A percentile compares a stretch with the other conserved stretches of the same genome.
These are phyloP conservation scores for Globisporangium okanoganense DNA, from an alignment of 352 stramenopile species.

Conservation along the genomic window DNA sequence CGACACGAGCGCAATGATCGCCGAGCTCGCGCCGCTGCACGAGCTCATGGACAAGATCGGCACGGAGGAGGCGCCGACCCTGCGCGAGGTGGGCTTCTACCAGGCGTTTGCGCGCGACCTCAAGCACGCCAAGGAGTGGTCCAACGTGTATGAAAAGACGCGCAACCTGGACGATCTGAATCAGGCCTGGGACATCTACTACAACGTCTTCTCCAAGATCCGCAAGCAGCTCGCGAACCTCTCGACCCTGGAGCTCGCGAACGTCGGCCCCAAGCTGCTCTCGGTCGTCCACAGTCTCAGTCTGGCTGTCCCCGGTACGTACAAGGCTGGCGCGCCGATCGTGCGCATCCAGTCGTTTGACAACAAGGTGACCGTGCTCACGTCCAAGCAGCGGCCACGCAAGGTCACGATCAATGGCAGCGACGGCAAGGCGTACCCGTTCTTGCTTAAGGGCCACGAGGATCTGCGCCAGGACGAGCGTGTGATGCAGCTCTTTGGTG, in stretches of 20 bases:
- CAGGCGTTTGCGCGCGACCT: slow-evolving; percentile 94
- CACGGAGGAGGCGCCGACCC: slow-evolving; percentile 70
- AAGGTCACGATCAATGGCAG: slow-evolving; percentile 98
- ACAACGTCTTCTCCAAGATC: slow-evolving; percentile 96
- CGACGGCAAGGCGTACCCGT: slow-evolving; percentile 98
- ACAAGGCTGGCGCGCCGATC: slow-evolving; percentile 83
- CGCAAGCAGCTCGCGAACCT: slow-evolving; percentile 93
- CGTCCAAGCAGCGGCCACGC: slow-evolving; percentile 98
- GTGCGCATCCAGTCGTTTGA: slow-evolving; percentile 93
- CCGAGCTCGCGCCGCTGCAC: slow-evolving; percentile 94
- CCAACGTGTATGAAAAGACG: slow-evolving; percentile 72
- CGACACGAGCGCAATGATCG: slow-evolving; percentile 96
- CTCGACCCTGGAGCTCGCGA: slow-evolving; percentile 95
- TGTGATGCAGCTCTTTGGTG: slow-evolving; percentile 99
- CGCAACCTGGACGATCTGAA: slow-evolving; percentile 82
- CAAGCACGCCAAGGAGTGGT: slow-evolving; percentile 79
- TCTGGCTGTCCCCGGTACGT: slow-evolving; percentile 95
- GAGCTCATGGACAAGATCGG: slow-evolving; percentile 80
- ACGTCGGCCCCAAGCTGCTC: slow-evolving; percentile 96
- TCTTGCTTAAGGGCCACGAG: slow-evolving; percentile 99
- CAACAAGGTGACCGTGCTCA: slow-evolving; percentile 95
- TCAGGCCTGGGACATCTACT: slow-evolving; percentile 99
- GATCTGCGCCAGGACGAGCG: slow-evolving; percentile 99
- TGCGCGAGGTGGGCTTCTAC: slow-evolving; percentile 83
- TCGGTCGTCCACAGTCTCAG: slow-evolving; percentile 94